A percentile compares a stretch with the other conserved stretches of the same genome.
Evolutionary conservation across 1,139 yeast genomes (phyloP).

Genomic region (Meyerozyma carpophila): DNA sequence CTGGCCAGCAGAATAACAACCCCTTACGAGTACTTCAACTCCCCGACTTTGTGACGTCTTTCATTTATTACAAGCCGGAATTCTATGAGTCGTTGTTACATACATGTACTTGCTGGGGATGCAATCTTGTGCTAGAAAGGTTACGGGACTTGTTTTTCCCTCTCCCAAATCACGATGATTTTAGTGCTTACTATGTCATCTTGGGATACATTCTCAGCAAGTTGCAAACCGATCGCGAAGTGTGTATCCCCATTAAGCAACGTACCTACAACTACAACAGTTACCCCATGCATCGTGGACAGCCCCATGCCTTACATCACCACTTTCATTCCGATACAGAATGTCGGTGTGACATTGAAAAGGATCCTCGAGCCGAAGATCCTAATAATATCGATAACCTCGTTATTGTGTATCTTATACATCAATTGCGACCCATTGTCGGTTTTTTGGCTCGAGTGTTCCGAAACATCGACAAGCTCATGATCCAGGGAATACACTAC

Average conservation of each 20-base stretch:
- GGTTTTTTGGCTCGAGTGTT: slow-evolving; percentile 22
- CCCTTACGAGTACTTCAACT: slow-evolving; percentile 23
- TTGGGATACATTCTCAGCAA: slow-evolving; percentile 34
- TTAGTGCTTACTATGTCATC: slow-evolving; percentile 22
- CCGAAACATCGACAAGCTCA: slow-evolving; percentile 21
- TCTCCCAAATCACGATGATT: slow-evolving; percentile 11
- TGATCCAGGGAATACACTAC: slow-evolving; percentile 37
- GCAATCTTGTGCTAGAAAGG: slow-evolving; percentile 23
- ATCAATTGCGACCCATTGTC: slow-evolving; percentile 30
- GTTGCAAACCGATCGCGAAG: slow-evolving; percentile 35
- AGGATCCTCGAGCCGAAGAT: slow-evolving; percentile 21
- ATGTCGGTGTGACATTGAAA: slow-evolving; percentile 20
- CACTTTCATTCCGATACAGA: slow-evolving; percentile 20
- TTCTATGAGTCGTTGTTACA: slow-evolving; percentile 32
- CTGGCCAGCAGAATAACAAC: slow-evolving; percentile 5
- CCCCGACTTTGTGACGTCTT: slow-evolving; percentile 36
- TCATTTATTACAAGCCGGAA: slow-evolving; percentile 35
- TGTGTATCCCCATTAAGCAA: slow-evolving; percentile 33
- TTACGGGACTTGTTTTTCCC: slow-evolving; percentile 22
- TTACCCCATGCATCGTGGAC: slow-evolving; percentile 35
- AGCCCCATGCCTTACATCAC: slow-evolving; percentile 31
- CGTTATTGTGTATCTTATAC: slow-evolving; percentile 32
- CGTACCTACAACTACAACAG: slow-evolving; percentile 17
- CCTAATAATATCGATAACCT: slow-evolving; percentile 27
- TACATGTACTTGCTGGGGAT: slow-evolving; percentile 35